Evolutionary conservation across 1,284 basidiomycete species (phyloP), one percentile per base, ranked within the genome.

Genomic region (Cryptococcus sp.): DNA sequence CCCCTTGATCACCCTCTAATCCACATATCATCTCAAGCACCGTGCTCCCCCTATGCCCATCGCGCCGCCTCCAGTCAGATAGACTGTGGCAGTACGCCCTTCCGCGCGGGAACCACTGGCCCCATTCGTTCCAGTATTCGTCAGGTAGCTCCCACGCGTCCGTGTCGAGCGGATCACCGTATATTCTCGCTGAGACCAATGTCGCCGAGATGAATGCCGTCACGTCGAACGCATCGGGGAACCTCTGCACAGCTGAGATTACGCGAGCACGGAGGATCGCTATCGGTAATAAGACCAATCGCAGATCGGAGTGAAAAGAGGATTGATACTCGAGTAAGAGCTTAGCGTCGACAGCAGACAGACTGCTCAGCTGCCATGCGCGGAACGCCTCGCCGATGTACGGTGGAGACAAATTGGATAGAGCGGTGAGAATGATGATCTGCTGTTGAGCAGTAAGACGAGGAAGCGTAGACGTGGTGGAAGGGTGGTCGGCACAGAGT

Each of bases 121-220:
- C 57, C 66, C 66, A 68, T n/a, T 47, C 39, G 40, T 68, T 64
- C 66, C 66, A 68, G 40, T 57, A 68, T 13, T 19, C 38, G 20
- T 57, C 53, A 0, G 54, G 50, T 55, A 68, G 52, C 43, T 68
- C 66, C 66, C 66, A 68, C 5, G 66, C 62, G 48, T 65, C 66
- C 1, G 62, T 60, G 49, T 68, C 66, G 20, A 62, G 58, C 11
- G 66, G 58, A 52, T 60, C 58, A 30, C 66, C 66, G 35, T 60
- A 66, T 35, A 66, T 50, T 22, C 47, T 43, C 25, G 55, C 62
- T 10, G 53, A 27, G 8, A 23, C 47, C 15, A 68, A 49, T 0
- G 60, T 61, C 20, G 57, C 47, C 5, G 56, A 46, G 16, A 65
- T 50, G 50, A 68, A 65, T 5, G 43, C 46, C 3, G 60, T 61